Evolutionary conservation across 2,329 filamentous ascomycete species (phyloP).

Genomic region (Colletotrichum cereale): DNA sequence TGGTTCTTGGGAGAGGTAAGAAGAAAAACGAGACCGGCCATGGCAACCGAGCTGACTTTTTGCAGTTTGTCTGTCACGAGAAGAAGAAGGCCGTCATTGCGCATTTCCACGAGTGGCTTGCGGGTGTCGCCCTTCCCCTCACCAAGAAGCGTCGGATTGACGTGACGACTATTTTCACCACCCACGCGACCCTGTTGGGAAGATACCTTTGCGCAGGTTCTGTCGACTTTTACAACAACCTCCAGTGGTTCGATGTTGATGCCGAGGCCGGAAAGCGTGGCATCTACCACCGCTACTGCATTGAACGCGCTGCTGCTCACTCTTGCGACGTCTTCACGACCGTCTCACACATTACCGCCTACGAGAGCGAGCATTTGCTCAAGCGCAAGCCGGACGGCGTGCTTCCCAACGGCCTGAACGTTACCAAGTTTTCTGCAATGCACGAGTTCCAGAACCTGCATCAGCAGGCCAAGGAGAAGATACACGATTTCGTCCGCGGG

Average conservation of each 20-base stretch:
- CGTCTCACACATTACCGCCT: slow-evolving; percentile 97
- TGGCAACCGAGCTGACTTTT: slow-evolving; percentile 36
- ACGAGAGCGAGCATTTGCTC: slow-evolving; percentile 96
- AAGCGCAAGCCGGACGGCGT: slow-evolving; percentile 99
- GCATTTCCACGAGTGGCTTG: slow-evolving; percentile 99
- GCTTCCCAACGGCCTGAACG: slow-evolving; percentile 94
- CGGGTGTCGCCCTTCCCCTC: slow-evolving; percentile 91
- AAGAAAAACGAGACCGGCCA: slow-evolving; percentile 43
- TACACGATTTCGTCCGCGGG: slow-evolving; percentile 96
- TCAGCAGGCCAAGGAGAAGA: slow-evolving; percentile 96
- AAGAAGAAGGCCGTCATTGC: slow-evolving; percentile 93
- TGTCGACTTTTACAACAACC: slow-evolving; percentile 99
- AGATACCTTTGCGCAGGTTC: slow-evolving; percentile 97
- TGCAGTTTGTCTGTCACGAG: slow-evolving; percentile 91
- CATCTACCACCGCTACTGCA: slow-evolving; percentile 98
- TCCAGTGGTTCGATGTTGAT: slow-evolving; percentile 97
- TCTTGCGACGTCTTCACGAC: slow-evolving; percentile 97
- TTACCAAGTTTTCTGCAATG: slow-evolving; percentile 97
- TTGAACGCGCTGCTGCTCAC: slow-evolving; percentile 93
- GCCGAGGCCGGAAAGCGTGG: slow-evolving; percentile 96
- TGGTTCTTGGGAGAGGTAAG: slow-evolving; percentile 98
- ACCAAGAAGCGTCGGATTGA: slow-evolving; percentile 96
- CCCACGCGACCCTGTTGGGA: slow-evolving; percentile 93
- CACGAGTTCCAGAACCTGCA: slow-evolving; percentile 99
- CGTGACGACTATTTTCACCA: slow-evolving; percentile 98